phyloP scores from a whole-genome alignment of 73 alveolate genomes.

The Paramecium primaurelia region DNA sequence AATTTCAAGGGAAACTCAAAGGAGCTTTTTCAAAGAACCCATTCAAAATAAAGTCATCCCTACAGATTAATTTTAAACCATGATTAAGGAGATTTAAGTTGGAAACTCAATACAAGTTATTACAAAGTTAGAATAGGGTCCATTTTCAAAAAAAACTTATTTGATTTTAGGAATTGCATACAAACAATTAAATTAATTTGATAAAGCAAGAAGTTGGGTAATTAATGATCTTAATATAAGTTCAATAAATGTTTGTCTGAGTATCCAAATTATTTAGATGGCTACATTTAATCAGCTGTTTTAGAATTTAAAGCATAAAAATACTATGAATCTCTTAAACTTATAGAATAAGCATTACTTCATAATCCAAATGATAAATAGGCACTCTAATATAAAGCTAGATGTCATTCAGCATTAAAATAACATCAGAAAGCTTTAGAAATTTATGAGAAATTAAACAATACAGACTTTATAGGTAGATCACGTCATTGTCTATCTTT shows the following conservation, averaged over 20 bases:
- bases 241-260: not conserved
- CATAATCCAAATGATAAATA: constrained; percentile 6
- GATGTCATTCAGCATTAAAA: constrained; percentile 4
- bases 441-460: not conserved
- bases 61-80: not conserved
- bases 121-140: constrained; percentile 18
- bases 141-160: not conserved
- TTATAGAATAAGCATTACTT: not conserved
- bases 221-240: not conserved
- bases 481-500: not conserved
- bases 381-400: not conserved
- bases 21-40: not conserved
- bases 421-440: constrained; percentile 16
- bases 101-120: constrained; percentile 13
- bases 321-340: not conserved
- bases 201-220: constrained; percentile 27
- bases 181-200: not conserved
- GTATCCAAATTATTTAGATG: not conserved
- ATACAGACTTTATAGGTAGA: not conserved
- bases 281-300: not conserved
- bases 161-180: not conserved
- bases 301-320: not conserved
- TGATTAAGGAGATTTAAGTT: not conserved
- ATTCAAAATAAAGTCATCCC: not conserved
- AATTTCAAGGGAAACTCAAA: not conserved